Conservation (phyloP, 2,329 filamentous ascomycete species). For the Metarhizium humberi region DNA sequence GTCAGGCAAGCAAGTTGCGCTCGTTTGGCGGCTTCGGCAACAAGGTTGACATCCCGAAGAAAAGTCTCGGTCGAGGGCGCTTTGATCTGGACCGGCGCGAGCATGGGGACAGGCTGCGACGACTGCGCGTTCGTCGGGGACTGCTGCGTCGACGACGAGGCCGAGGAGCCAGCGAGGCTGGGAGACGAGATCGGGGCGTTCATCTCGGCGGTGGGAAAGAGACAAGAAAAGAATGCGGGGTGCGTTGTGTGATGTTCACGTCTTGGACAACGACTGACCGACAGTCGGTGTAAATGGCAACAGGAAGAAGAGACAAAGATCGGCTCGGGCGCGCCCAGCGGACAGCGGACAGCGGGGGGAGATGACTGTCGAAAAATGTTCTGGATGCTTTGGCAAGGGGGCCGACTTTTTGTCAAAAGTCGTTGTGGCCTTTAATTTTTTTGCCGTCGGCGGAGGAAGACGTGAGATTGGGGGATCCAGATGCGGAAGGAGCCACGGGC, state of each 20-base stretch:
- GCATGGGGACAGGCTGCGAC: constrained; percentile 12
- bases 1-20: constrained; percentile 86
- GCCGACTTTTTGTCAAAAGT: no score
- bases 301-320: no score
- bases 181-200: constrained; percentile 6
- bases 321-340: no score
- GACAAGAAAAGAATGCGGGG: not conserved
- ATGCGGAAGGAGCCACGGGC: not conserved
- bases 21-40: constrained; percentile 87
- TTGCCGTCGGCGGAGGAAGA: not conserved
- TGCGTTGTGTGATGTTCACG: no score
- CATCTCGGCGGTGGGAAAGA: not conserved
- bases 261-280: no score
- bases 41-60: constrained; percentile 71
- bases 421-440: no score
- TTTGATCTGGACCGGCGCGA: constrained; percentile 21
- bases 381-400: no score
- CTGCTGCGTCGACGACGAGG: constrained; percentile 20
- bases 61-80: constrained; percentile 46
- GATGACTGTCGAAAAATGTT: no score
- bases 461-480: not conserved
- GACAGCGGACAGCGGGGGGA: no score
- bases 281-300: no score
- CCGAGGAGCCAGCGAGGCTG: constrained; percentile 9
- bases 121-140: constrained; percentile 16